phyloP scores from a whole-genome alignment of 257 asterid species.

The Paulownia fortunei region DNA sequence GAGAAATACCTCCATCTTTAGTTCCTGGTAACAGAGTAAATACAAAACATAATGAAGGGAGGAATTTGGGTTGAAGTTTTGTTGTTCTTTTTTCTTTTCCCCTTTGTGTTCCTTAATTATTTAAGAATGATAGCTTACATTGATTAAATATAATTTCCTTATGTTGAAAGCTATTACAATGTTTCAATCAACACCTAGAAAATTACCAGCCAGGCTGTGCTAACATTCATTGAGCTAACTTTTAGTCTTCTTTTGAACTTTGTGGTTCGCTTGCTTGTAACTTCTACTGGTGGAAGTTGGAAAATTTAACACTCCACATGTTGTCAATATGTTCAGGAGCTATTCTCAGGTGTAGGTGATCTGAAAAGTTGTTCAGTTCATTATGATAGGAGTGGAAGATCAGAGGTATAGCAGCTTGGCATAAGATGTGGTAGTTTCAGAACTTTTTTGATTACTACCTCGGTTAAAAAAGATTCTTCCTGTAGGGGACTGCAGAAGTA shows the following conservation, averaged over 20 bases:
- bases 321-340: slow-evolving; percentile 39
- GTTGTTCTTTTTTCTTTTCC: neutral
- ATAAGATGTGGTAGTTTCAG: neutral
- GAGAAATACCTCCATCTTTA: neutral
- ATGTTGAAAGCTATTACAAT: neutral
- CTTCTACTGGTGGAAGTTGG: neutral
- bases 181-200: neutral
- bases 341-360: slow-evolving; percentile 58
- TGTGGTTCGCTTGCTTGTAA: neutral
- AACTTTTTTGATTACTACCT: neutral
- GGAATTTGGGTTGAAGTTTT: neutral
- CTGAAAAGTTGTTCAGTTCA: slow-evolving; percentile 48
- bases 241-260: neutral
- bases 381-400: slow-evolving; percentile 53
- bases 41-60: neutral
- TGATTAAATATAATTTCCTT: neutral
- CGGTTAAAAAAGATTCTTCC: neutral
- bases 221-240: neutral
- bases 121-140: neutral
- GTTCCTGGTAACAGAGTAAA: neutral
- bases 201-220: neutral
- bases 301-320: slow-evolving; percentile 3
- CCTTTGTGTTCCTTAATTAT: neutral
- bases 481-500: slow-evolving; percentile 54
- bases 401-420: slow-evolving; percentile 45